A percentile compares a stretch with the other conserved stretches of the same genome.
Conservation (phyloP, 306 rosid species). For the Begonia masoniana region DNA sequence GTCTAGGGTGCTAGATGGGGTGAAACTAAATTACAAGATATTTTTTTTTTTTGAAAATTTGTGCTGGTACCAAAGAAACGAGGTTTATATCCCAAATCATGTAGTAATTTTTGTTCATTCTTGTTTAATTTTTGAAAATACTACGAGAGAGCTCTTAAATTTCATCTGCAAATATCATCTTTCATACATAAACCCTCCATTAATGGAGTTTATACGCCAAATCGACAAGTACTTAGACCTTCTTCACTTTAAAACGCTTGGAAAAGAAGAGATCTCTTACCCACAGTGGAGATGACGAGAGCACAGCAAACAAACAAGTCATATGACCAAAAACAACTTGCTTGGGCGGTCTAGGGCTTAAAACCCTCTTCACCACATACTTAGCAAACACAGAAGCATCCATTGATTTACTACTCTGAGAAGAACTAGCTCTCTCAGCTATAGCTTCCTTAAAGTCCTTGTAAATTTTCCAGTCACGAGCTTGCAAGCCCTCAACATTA, state of each 20-base stretch:
- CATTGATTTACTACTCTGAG: constrained; percentile 51
- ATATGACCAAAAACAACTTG: constrained; percentile 60
- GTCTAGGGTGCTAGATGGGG: no score
- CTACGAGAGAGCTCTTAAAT: no score
- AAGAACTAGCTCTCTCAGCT: constrained; percentile 57
- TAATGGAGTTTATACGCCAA: no score
- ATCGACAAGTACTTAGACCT: not conserved
- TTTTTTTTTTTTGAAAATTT: no score
- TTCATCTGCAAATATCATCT: no score
- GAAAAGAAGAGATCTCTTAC: constrained; percentile 52
- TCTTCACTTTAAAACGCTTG: constrained; percentile 41
- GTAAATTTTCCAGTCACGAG: constrained; percentile 54
- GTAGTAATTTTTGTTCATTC: no score
- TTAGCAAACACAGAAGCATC: constrained; percentile 55
- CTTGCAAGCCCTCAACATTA: constrained; percentile 23
- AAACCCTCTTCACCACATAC: constrained; percentile 43
- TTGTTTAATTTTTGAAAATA: no score
- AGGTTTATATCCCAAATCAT: no score
- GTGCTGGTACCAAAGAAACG: no score
- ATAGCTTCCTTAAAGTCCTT: constrained; percentile 42
- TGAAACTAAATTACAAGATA: no score
- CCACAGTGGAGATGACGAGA: constrained; percentile 73
- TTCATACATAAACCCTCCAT: no score
- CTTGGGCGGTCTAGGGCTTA: constrained; percentile 45
- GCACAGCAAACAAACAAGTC: constrained; percentile 50